Evolutionary conservation across 352 stramenopile genomes (phyloP).

Genomic region (Phytopythium oedochilum): DNA sequence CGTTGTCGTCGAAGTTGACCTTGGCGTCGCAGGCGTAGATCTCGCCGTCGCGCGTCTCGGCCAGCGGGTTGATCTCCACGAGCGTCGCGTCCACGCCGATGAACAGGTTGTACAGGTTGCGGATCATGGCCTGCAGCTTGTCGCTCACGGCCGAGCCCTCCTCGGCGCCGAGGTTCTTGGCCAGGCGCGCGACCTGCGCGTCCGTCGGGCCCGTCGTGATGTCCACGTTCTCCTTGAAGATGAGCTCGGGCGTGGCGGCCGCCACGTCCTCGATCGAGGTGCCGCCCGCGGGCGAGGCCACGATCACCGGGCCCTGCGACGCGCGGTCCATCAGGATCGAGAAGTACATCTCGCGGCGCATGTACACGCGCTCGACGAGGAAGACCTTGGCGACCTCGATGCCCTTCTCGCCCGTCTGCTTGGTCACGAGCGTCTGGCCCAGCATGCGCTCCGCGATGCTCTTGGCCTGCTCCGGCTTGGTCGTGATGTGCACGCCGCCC

Average conservation of each 20-base stretch:
- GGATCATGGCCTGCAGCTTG: slow-evolving; percentile 73
- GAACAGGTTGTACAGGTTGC: slow-evolving; percentile 97
- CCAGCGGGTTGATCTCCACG: slow-evolving; percentile 99
- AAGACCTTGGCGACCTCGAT: slow-evolving; percentile 90
- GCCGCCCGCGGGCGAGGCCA: slow-evolving; percentile 93
- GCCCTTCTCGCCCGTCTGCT: slow-evolving; percentile 89
- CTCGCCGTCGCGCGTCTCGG: slow-evolving; percentile 92
- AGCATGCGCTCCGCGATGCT: slow-evolving; percentile 89
- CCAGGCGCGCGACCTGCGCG: slow-evolving; percentile 70
- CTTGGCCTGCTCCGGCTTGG: slow-evolving; percentile 73
- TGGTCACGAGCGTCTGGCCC: slow-evolving; percentile 95
- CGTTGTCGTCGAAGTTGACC: slow-evolving; percentile 99
- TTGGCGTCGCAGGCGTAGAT: slow-evolving; percentile 98
- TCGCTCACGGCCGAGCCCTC: slow-evolving; percentile 19
- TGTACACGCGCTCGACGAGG: slow-evolving; percentile 92
- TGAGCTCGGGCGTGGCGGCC: slow-evolving; percentile 89
- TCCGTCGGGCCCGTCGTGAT: slow-evolving; percentile 91
- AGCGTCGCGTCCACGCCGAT: slow-evolving; percentile 95
- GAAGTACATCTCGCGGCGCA: slow-evolving; percentile 97
- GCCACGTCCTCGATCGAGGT: slow-evolving; percentile 98
- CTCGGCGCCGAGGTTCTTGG: slow-evolving; percentile 67
- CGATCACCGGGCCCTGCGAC: slow-evolving; percentile 93
- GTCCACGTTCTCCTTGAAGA: slow-evolving; percentile 94
- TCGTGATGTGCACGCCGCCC: slow-evolving; percentile 97
- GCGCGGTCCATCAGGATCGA: slow-evolving; percentile 97